Conservation (phyloP, 169 alveolate genomes). For the Amoebophrya sp. region DNA sequence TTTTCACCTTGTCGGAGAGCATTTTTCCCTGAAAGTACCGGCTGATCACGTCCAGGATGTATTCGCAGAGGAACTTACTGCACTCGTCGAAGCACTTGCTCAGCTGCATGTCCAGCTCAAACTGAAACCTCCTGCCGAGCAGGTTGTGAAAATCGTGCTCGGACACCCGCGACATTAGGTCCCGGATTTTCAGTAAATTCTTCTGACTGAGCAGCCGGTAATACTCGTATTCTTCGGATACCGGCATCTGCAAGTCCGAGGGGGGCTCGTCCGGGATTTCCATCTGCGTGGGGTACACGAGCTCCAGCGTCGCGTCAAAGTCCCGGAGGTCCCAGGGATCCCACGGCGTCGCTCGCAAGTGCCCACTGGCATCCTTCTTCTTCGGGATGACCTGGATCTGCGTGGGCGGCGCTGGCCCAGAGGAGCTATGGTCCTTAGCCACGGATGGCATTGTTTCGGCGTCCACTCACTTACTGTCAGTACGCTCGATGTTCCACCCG, state of each 20-base stretch:
- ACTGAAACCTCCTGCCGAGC: not conserved
- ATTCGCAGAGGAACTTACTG: not conserved
- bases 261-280: not conserved
- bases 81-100: not conserved
- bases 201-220: not conserved
- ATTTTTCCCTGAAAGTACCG: not conserved
- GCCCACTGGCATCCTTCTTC: not conserved
- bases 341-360: not conserved
- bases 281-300: not conserved
- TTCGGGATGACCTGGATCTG: not conserved
- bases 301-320: not conserved
- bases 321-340: slow-evolving; percentile 14
- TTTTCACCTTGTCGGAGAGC: not conserved
- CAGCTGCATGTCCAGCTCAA: not conserved
- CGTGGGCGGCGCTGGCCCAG: not conserved
- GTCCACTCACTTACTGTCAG: too few relatives aligned
- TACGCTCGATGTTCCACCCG: too few relatives aligned
- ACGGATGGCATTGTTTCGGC: too few relatives aligned
- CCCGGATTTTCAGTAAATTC: not conserved
- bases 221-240: not conserved
- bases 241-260: not conserved
- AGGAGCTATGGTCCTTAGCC: too few relatives aligned
- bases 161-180: not conserved
- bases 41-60: not conserved
- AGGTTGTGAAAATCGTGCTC: slow-evolving; percentile 11